Evolutionary conservation across 1,284 basidiomycete genomes (phyloP).

Genomic region (Apiotrichum gracile): DNA sequence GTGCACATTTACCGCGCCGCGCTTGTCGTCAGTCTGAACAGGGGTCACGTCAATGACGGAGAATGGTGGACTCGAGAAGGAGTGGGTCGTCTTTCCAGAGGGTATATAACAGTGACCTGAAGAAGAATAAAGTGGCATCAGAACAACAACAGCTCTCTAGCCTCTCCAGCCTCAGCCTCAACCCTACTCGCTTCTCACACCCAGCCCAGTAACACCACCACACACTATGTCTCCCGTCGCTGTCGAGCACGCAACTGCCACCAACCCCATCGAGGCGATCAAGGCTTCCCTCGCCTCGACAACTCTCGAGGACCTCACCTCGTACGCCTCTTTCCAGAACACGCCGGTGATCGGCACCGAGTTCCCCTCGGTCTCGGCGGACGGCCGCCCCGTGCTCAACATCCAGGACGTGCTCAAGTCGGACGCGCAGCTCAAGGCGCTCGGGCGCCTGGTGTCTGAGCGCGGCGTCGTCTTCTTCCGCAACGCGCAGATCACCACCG

Average conservation of each 20-base stretch:
- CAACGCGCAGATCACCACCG: slow-evolving; percentile 50
- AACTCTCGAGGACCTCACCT: slow-evolving; percentile 3
- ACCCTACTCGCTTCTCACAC: not conserved
- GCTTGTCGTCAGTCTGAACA: no score
- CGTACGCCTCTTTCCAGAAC: slow-evolving; percentile 26
- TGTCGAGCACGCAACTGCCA: not conserved
- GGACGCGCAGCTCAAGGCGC: slow-evolving; percentile 21
- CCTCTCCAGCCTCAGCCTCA: no score
- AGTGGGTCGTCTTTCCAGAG: no score
- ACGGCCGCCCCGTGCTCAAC: slow-evolving; percentile 23
- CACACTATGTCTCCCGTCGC: slow-evolving; percentile 10
- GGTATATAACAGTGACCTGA: no score
- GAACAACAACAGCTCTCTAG: no score
- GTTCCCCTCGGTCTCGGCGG: slow-evolving; percentile 29
- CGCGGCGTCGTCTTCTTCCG: slow-evolving; percentile 66
- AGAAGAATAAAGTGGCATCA: no score
- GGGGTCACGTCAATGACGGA: no score
- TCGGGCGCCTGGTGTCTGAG: slow-evolving; percentile 51
- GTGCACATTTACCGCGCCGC: no score
- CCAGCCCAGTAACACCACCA: not conserved
- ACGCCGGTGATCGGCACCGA: slow-evolving; percentile 38
- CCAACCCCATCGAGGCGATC: not conserved
- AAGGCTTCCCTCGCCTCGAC: not conserved
- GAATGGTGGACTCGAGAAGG: no score
- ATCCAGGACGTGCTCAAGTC: slow-evolving; percentile 25